phyloP scores from a whole-genome alignment of 2,329 filamentous ascomycete genomes.

The Phaeophleospora eucalypticola region DNA sequence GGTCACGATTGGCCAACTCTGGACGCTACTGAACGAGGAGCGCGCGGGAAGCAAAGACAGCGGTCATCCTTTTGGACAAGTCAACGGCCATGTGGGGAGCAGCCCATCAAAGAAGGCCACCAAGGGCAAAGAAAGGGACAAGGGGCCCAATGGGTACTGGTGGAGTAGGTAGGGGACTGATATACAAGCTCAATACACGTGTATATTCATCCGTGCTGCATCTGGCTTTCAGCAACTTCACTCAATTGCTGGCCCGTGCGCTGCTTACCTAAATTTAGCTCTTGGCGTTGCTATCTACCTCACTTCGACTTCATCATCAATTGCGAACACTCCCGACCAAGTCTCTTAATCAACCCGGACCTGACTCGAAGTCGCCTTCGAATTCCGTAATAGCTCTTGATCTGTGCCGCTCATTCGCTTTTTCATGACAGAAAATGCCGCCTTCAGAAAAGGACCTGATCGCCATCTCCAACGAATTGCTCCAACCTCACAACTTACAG shows the following conservation, averaged over 20 bases:
- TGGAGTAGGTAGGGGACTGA: slow-evolving; percentile 24
- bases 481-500: not conserved
- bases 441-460: not conserved
- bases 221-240: too few relatives aligned
- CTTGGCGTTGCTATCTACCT: too few relatives aligned
- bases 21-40: slow-evolving; percentile 46
- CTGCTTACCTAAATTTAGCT: too few relatives aligned
- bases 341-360: too few relatives aligned
- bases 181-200: too few relatives aligned
- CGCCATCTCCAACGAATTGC: not conserved
- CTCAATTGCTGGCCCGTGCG: too few relatives aligned
- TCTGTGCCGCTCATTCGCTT: too few relatives aligned
- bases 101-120: slow-evolving; percentile 10
- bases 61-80: slow-evolving; percentile 6
- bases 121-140: slow-evolving; percentile 13
- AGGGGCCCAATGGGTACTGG: slow-evolving; percentile 23
- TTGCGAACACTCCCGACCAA: too few relatives aligned
- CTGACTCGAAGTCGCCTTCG: not conserved
- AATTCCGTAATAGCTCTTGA: not conserved
- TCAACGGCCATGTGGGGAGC: slow-evolving; percentile 21
- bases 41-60: slow-evolving; percentile 7
- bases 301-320: too few relatives aligned
- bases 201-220: too few relatives aligned
- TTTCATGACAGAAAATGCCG: too few relatives aligned
- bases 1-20: slow-evolving; percentile 79